Evolutionary conservation across 768 basidiomycete species (phyloP).

Genomic region (Calocybe indica): DNA sequence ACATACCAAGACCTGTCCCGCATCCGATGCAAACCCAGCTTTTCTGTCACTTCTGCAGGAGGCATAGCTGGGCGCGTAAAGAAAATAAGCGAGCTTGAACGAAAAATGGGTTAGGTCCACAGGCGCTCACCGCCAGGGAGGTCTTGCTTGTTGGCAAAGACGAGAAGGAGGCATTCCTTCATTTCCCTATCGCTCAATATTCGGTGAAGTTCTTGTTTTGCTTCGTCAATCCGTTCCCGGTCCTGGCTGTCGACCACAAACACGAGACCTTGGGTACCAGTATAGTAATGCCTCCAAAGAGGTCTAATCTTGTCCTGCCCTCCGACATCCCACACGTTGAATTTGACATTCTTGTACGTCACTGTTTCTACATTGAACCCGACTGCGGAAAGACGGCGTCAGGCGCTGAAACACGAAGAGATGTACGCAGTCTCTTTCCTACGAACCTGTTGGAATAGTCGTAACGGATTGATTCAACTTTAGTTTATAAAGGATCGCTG

Average conservation of each 20-base stretch:
- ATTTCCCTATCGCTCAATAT: slow-evolving; percentile 97
- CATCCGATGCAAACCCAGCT: slow-evolving; percentile 92
- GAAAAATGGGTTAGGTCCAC: neutral
- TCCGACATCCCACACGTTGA: slow-evolving; percentile 95
- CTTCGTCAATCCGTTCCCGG: slow-evolving; percentile 92
- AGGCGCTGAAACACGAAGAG: slow-evolving; percentile 4
- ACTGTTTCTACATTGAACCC: slow-evolving; percentile 99
- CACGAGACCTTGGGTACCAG: slow-evolving; percentile 96
- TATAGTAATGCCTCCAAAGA: slow-evolving; percentile 98
- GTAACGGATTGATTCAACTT: slow-evolving; percentile 99
- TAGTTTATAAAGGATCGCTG: slow-evolving; percentile 98
- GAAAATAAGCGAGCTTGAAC: neutral
- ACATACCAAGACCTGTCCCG: slow-evolving; percentile 98
- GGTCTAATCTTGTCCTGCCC: slow-evolving; percentile 99
- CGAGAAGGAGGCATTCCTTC: slow-evolving; percentile 94
- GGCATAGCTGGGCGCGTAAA: slow-evolving; percentile 71
- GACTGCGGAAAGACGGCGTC: slow-evolving; percentile 37
- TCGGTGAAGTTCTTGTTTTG: slow-evolving; percentile 90
- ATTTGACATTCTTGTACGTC: slow-evolving; percentile 97
- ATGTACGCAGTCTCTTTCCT: neutral
- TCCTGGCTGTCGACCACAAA: slow-evolving; percentile 98
- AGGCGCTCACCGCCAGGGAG: slow-evolving; percentile 77
- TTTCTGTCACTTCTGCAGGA: slow-evolving; percentile 98
- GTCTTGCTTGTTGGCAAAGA: slow-evolving; percentile 99
- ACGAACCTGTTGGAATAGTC: slow-evolving; percentile 90